Percentiles rank a stretch among this genome's conserved stretches.
These are phyloP conservation scores for Neoscytalidium dimidiatum DNA, from an alignment of 2,329 filamentous ascomycete genomes.

Conservation along the genomic window DNA sequence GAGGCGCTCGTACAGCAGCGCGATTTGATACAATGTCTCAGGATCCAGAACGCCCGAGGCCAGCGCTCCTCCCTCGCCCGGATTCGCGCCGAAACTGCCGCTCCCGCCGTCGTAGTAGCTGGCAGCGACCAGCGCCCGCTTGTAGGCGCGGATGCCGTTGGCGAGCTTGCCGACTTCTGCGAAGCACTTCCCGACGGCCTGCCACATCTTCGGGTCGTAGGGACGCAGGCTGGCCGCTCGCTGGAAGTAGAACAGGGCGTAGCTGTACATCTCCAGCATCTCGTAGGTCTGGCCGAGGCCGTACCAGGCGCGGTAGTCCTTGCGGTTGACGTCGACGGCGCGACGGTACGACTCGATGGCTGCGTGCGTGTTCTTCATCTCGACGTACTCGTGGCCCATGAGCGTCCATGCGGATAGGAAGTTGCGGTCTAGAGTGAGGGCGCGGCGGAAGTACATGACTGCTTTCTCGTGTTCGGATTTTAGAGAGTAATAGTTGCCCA, in stretches of 20 bases:
- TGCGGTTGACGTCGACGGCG: conserved; percentile 91
- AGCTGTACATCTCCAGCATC: conserved; percentile 96
- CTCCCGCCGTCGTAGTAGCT: conserved; percentile 77
- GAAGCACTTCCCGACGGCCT: conserved; percentile 89
- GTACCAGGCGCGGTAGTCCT: conserved; percentile 98
- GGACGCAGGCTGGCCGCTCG: conserved; percentile 90
- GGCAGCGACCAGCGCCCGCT: conserved; percentile 85
- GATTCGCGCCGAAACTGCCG: conserved; percentile 49
- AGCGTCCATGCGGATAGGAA: conserved; percentile 96
- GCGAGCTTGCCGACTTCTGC: conserved; percentile 82
- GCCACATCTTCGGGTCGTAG: conserved; percentile 99
- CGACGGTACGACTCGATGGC: conserved; percentile 96
- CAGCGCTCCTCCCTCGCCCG: conserved; percentile 41
- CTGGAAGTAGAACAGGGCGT: conserved; percentile 97
- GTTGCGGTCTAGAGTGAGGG: conserved; percentile 82
- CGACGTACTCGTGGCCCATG: conserved; percentile 98
- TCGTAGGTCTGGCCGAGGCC: conserved; percentile 96
- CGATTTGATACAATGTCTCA: conserved; percentile 87
- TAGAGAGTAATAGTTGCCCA: conserved; percentile 95
- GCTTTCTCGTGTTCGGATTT: conserved; percentile 96
- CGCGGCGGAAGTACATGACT: conserved; percentile 94
- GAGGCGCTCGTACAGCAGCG: conserved; percentile 80
- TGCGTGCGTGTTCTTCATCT: conserved; percentile 97
- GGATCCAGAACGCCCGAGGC: conserved; percentile 72
- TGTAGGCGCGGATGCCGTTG: conserved; percentile 95